Evolutionary conservation across 2,329 filamentous ascomycete genomes (phyloP).

Genomic region (Fusarium aywerte): DNA sequence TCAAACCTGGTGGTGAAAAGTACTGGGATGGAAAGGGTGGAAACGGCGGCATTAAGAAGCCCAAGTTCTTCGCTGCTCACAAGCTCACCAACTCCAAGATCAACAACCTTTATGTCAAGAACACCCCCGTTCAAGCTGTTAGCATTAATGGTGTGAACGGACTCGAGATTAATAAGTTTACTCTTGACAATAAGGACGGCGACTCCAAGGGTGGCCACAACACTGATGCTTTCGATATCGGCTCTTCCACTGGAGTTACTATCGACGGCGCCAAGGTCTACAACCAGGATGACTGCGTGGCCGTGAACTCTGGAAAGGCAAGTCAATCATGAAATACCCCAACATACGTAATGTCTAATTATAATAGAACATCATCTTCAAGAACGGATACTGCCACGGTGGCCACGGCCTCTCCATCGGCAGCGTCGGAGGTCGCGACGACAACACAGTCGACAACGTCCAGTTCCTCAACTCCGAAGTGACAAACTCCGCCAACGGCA

Average conservation of each 20-base stretch:
- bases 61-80: conserved; percentile 43
- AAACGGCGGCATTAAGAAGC: conserved; percentile 37
- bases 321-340: rapidly evolving
- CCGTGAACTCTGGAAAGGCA: conserved; percentile 62
- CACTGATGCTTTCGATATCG: conserved; percentile 70
- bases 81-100: conserved; percentile 48
- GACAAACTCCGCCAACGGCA: conserved; percentile 62
- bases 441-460: conserved; percentile 65
- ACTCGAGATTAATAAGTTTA: conserved; percentile 52
- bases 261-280: conserved; percentile 65
- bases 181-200: conserved; percentile 54
- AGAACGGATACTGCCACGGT: conserved; percentile 56
- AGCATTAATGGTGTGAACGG: conserved; percentile 52
- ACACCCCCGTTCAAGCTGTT: conserved; percentile 57
- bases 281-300: conserved; percentile 71
- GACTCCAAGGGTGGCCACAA: conserved; percentile 57
- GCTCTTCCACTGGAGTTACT: conserved; percentile 59
- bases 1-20: conserved; percentile 36
- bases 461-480: conserved; percentile 61
- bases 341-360: background rate
- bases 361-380: conserved; percentile 56
- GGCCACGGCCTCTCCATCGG: conserved; percentile 58
- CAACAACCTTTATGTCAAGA: conserved; percentile 53
- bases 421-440: conserved; percentile 57
- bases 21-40: conserved; percentile 41